Evolutionary conservation across 1,284 basidiomycete genomes (phyloP).

Genomic region (Coniferiporia weirii): DNA sequence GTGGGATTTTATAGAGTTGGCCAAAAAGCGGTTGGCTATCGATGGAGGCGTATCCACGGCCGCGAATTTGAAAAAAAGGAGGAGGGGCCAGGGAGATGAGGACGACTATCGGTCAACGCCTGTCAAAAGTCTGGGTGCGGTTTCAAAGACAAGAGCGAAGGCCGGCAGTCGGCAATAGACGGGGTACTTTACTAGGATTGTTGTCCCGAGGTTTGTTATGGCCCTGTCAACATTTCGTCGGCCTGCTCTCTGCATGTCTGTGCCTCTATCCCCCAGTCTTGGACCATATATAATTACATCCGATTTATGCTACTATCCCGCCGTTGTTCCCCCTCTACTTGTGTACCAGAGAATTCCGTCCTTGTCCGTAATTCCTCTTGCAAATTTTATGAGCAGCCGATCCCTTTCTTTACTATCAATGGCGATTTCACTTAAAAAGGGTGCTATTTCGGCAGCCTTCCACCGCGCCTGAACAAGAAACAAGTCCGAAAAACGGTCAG

Average conservation of each 20-base stretch:
- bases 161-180: constrained; percentile 19
- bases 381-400: constrained; percentile 80
- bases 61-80: constrained; percentile 22
- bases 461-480: constrained; percentile 76
- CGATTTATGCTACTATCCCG: not conserved
- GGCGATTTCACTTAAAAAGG: constrained; percentile 77
- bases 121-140: constrained; percentile 30
- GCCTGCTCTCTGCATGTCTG: too few species aligned
- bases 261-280: too few species aligned
- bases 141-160: constrained; percentile 34
- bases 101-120: constrained; percentile 45
- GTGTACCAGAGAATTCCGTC: constrained; percentile 66
- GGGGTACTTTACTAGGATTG: not conserved
- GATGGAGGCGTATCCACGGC: not conserved
- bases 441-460: constrained; percentile 73
- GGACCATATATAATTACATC: too few species aligned
- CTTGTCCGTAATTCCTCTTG: constrained; percentile 66
- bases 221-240: too few species aligned
- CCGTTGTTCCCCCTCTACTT: constrained; percentile 37
- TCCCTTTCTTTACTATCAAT: constrained; percentile 82
- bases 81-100: constrained; percentile 29
- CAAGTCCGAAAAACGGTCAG: constrained; percentile 75
- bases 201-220: not conserved
- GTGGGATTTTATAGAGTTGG: constrained; percentile 46
- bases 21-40: not conserved